phyloP scores from a whole-genome alignment of 2,329 filamentous ascomycete species.

The Colletotrichum sublineola region DNA sequence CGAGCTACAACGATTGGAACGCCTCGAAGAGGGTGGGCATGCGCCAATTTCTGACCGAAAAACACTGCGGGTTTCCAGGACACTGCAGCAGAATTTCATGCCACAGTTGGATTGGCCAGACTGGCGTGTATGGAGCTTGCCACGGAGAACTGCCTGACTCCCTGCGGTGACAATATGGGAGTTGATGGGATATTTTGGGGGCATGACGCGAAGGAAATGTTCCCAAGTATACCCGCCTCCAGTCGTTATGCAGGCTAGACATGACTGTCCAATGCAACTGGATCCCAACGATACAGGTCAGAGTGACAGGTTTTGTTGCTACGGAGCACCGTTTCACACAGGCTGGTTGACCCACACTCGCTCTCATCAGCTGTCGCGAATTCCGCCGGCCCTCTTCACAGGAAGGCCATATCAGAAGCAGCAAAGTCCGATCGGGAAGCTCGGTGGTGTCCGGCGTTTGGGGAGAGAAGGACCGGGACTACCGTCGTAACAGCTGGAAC shows the following conservation, averaged over 20 bases:
- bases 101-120: conserved; percentile 39
- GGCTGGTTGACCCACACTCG: conserved; percentile 35
- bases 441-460: conserved; percentile 42
- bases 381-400: conserved; percentile 23
- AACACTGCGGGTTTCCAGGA: conserved; percentile 36
- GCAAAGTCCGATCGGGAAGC: conserved; percentile 41
- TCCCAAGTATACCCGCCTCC: conserved; percentile 34
- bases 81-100: conserved; percentile 35
- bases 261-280: conserved; percentile 38
- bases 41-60: conserved; percentile 39
- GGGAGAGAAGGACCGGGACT: conserved; percentile 36
- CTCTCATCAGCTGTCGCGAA: conserved; percentile 21
- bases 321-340: conserved; percentile 41
- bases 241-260: conserved; percentile 26
- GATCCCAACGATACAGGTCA: conserved; percentile 25
- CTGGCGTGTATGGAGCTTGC: conserved; percentile 35
- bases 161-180: conserved; percentile 30
- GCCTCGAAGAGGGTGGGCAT: conserved; percentile 37
- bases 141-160: conserved; percentile 26
- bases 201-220: conserved; percentile 21
- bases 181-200: conserved; percentile 11
- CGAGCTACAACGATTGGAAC: conserved; percentile 39
- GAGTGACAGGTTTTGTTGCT: conserved; percentile 30
- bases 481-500: conserved; percentile 36
- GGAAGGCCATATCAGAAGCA: conserved; percentile 24